Evolutionary conservation across 768 basidiomycete species (phyloP).

Genomic region (Galerina sulciceps): DNA sequence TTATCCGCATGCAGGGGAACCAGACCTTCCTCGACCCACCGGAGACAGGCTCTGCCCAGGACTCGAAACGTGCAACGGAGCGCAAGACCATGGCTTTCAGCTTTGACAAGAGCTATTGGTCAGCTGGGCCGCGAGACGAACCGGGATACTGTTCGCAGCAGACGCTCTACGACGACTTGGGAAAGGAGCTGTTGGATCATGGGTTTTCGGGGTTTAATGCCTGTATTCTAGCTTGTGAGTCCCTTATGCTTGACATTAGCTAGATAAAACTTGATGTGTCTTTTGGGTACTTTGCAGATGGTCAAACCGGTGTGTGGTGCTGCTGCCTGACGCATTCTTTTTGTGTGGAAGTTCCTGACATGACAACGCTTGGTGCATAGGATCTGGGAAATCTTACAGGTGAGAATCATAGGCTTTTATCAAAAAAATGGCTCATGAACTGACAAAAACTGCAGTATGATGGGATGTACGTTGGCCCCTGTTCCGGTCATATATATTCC

Average conservation of each 20-base stretch:
- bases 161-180: constrained; percentile 92
- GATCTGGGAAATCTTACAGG: constrained; percentile 94
- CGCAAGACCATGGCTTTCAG: constrained; percentile 89
- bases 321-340: not conserved
- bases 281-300: constrained; percentile 44
- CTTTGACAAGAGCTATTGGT: constrained; percentile 99
- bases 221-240: constrained; percentile 98
- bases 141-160: constrained; percentile 92
- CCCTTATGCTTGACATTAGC: not conserved
- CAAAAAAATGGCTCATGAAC: not conserved
- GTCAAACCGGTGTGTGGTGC: constrained; percentile 77
- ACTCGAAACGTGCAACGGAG: constrained; percentile 84
- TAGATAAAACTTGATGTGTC: not conserved
- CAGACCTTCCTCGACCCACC: constrained; percentile 93
- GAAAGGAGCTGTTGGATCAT: constrained; percentile 93
- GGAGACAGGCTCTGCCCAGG: constrained; percentile 68
- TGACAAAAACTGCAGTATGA: constrained; percentile 67
- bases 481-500: not conserved
- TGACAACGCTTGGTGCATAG: constrained; percentile 37
- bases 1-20: constrained; percentile 95
- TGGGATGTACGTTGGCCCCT: constrained; percentile 75
- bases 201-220: constrained; percentile 97
- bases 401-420: constrained; percentile 34
- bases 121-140: constrained; percentile 88
- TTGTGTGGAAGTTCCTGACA: constrained; percentile 1